phyloP scores from a whole-genome alignment of 1,284 basidiomycete species.

The Fomitopsis schrenkii region DNA sequence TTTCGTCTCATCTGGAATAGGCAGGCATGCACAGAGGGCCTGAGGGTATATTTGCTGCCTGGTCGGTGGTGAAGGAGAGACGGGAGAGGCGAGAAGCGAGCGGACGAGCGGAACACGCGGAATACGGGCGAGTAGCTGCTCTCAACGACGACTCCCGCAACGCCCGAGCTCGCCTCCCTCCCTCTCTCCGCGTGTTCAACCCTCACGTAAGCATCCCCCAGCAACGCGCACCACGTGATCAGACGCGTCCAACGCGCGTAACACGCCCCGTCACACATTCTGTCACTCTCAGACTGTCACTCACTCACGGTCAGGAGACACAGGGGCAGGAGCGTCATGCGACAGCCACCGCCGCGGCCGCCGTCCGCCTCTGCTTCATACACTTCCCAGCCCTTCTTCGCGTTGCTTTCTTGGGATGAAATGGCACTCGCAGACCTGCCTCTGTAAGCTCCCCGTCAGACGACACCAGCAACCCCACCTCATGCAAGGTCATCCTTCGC shows the following conservation, averaged over 20 bases:
- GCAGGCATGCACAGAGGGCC: constrained; percentile 10
- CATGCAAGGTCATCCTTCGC: neutral
- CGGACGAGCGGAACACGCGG: constrained; percentile 10
- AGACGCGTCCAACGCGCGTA: neutral
- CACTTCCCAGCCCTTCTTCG: too few species aligned
- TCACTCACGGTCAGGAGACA: neutral
- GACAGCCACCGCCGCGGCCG: neutral
- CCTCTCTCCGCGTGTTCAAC: neutral
- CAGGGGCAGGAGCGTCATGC: neutral
- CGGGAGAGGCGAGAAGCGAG: constrained; percentile 4
- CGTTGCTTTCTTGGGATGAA: neutral
- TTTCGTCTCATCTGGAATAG: constrained; percentile 14
- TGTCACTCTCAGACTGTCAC: neutral
- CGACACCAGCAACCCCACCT: neutral
- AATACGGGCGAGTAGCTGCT: constrained; percentile 11
- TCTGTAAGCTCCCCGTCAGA: neutral
- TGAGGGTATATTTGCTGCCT: constrained; percentile 19
- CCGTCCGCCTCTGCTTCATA: neutral
- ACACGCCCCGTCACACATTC: neutral
- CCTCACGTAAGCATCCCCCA: constrained; percentile 11
- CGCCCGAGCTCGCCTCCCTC: neutral
- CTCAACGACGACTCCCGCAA: constrained; percentile 11
- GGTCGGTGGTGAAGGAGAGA: constrained; percentile 5
- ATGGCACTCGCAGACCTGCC: neutral
- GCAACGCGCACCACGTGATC: neutral